These are phyloP conservation scores for Rhamnella rubrinervis DNA, from an alignment of 331 rosid species.

Conservation along the genomic window DNA sequence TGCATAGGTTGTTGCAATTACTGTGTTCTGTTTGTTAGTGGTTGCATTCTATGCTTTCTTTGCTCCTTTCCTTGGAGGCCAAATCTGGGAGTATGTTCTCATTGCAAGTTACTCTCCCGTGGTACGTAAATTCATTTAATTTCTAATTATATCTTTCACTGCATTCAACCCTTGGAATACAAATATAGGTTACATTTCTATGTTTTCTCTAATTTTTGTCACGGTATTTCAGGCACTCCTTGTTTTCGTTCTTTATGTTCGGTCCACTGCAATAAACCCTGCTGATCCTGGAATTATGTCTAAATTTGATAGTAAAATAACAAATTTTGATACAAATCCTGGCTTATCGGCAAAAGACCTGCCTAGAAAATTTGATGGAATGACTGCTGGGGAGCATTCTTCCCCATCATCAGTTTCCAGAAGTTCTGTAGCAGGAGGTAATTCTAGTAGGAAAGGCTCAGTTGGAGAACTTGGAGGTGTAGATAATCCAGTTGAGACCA, in stretches of 20 bases:
- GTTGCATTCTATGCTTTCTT: constrained; percentile 90
- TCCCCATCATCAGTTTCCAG: constrained; percentile 69
- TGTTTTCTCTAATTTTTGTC: constrained; percentile 28
- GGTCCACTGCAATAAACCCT: constrained; percentile 97
- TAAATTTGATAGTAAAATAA: constrained; percentile 52
- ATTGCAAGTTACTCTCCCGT: constrained; percentile 76
- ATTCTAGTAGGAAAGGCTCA: constrained; percentile 82
- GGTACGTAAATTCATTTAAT: constrained; percentile 46
- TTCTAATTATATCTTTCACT: not conserved
- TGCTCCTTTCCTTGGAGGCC: constrained; percentile 90
- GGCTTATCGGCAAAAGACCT: constrained; percentile 52
- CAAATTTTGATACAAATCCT: constrained; percentile 42
- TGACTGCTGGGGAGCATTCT: constrained; percentile 49
- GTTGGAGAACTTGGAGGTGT: constrained; percentile 57
- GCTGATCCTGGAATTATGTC: constrained; percentile 98
- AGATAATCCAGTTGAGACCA: constrained; percentile 42
- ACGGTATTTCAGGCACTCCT: constrained; percentile 75
- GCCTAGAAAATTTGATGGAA: constrained; percentile 54
- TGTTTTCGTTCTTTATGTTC: constrained; percentile 85
- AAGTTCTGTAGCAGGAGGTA: constrained; percentile 65
- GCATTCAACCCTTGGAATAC: no score
- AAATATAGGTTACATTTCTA: not conserved
- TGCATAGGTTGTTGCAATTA: constrained; percentile 85
- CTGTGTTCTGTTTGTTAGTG: constrained; percentile 84
- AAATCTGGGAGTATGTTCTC: constrained; percentile 65